Conservation (phyloP, 805 yeast species). For the Crinitomyces ghanaensis region DNA sequence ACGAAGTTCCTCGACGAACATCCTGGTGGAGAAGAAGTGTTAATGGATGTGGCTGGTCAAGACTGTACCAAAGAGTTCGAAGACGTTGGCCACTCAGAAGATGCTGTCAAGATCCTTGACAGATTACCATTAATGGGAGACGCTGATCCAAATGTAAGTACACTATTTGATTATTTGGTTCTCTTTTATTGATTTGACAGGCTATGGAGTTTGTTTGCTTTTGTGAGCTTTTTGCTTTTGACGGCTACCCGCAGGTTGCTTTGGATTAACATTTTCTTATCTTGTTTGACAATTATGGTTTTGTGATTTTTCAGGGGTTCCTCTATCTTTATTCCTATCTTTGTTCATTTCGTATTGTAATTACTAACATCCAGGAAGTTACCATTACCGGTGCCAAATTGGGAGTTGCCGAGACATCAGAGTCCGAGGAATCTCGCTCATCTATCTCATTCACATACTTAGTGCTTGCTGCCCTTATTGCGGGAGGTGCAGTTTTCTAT, state of each 20-base stretch:
- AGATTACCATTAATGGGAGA: constrained; percentile 68
- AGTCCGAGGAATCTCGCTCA: constrained; percentile 10
- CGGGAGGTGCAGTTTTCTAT: constrained; percentile 26
- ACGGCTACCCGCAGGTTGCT: neutral
- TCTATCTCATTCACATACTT: constrained; percentile 19
- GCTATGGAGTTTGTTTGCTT: neutral
- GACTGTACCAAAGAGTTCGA: constrained; percentile 64
- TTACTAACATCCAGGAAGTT: constrained; percentile 7
- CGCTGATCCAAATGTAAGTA: constrained; percentile 44
- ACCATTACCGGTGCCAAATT: constrained; percentile 7
- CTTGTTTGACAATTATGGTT: neutral
- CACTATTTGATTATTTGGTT: constrained; percentile 5
- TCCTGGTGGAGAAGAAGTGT: constrained; percentile 81
- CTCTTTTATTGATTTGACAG: neutral
- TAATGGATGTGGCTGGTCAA: constrained; percentile 66
- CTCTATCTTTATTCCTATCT: neutral
- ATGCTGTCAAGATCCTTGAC: constrained; percentile 69
- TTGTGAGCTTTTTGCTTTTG: neutral
- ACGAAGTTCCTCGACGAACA: constrained; percentile 46
- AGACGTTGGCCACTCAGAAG: constrained; percentile 97
- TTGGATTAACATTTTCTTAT: too few relatives aligned
- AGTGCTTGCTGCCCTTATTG: constrained; percentile 23
- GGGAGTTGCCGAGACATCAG: constrained; percentile 15
- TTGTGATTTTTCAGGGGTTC: too few relatives aligned
- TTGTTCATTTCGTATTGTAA: neutral